Conservation (phyloP, 163 green algal genomes). For the Scenedesmus sp. region DNA sequence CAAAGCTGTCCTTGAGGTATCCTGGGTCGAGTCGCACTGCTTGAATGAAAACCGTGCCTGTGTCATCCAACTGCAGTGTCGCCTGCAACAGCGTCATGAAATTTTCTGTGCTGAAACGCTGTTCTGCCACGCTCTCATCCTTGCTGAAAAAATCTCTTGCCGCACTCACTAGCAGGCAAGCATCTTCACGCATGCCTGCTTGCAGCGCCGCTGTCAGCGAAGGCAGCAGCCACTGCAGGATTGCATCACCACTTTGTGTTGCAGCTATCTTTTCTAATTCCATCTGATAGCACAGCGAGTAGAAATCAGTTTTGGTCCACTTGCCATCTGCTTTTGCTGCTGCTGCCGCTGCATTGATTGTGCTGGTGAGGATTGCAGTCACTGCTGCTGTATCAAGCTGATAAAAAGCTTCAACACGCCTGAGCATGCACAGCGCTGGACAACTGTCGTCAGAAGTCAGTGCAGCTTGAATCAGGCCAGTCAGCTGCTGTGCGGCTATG, state of each 20-base stretch:
- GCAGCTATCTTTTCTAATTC: neutral
- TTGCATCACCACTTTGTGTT: neutral
- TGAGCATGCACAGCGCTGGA: neutral
- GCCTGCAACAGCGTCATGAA: neutral
- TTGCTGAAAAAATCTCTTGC: neutral
- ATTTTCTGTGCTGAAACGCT: neutral
- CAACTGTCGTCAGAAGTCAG: neutral
- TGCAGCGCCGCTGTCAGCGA: neutral
- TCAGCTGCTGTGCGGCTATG: neutral
- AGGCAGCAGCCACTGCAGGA: slow-evolving; percentile 9
- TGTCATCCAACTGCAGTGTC: neutral
- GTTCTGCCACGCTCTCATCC: too few species aligned
- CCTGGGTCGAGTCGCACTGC: neutral
- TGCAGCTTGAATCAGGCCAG: neutral
- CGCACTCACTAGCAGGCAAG: neutral
- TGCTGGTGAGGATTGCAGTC: neutral
- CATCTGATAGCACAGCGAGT: neutral
- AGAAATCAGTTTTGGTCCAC: neutral
- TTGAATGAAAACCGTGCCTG: neutral
- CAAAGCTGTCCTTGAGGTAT: neutral
- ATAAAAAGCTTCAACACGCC: neutral
- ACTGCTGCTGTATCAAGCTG: neutral
- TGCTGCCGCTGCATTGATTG: neutral
- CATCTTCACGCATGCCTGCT: neutral
- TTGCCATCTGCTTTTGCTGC: neutral